Evolutionary conservation across 2,329 filamentous ascomycete genomes (phyloP).

Genomic region (Ascochyta pisi): DNA sequence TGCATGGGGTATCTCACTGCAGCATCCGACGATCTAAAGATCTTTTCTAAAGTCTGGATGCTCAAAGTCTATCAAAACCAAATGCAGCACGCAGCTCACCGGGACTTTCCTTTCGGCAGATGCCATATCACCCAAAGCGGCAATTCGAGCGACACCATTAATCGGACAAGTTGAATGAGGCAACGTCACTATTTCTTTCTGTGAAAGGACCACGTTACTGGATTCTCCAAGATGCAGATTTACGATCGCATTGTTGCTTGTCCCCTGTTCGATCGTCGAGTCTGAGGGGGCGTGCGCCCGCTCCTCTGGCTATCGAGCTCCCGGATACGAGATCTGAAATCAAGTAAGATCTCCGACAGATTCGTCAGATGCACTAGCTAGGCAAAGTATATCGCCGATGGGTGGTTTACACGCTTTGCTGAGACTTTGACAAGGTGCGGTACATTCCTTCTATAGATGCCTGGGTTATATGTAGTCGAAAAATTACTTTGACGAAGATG

Average conservation of each 20-base stretch:
- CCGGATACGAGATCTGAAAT: neutral
- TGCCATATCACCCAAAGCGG: slow-evolving; percentile 4
- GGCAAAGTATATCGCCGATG: too few species aligned
- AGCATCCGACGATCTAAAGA: neutral
- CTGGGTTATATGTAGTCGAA: too few species aligned
- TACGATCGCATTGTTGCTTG: neutral
- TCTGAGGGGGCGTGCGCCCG: neutral
- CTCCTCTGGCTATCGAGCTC: neutral
- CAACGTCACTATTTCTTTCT: slow-evolving; percentile 2
- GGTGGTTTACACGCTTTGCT: too few species aligned
- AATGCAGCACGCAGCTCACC: neutral
- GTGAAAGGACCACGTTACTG: neutral
- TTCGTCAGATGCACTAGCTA: too few species aligned
- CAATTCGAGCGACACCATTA: slow-evolving; percentile 8
- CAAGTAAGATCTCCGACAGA: neutral
- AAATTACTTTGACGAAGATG: too few species aligned
- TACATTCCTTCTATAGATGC: too few species aligned
- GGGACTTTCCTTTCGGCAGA: neutral
- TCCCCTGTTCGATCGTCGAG: neutral
- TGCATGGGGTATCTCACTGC: neutral
- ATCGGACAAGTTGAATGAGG: neutral
- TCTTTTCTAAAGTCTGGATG: neutral
- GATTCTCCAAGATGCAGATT: neutral
- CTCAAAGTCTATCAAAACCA: neutral
- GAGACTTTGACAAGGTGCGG: too few species aligned